Base-by-base conservation (phyloP, 202 grass and related monocot species). In the Setaria italica region DNA sequence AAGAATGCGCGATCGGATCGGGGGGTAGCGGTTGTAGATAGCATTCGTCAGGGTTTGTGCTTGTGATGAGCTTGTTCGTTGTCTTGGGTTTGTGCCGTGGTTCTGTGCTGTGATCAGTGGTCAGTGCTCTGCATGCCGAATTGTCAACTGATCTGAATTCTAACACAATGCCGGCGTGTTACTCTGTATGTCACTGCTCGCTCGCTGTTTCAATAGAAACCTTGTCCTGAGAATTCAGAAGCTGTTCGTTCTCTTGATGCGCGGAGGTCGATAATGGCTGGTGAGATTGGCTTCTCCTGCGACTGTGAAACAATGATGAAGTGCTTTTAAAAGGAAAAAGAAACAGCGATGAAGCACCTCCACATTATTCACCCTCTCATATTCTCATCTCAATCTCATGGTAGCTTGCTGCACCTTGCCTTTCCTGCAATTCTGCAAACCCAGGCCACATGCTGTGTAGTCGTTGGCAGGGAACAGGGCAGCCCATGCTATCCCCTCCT, bases 11-110 rank as follows among this genome's bases (percentile, higher is more conserved):
- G 21, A 83, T 65, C 30, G 45, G 70, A 67, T 70, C 45, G 70
- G 70, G 48, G 48, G 47, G 67, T 82, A 79, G 48, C 57, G 81
- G n/a, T 57, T 87, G 84, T 79, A 86, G 79, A 90, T 87, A 87
- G 46, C 48, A 42, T 74, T 69, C 74, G 48, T 86, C 37, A 32
- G 72, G 45, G 71, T 86, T 20, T 77, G 63, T 84, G 46, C 11
- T 37, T 68, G 16, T 70, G 21, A 49, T 34, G 20, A 64, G 6
- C 29, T 13, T 55, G 51, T 69, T 53, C 14, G 8, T 49, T 58
- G 34, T 71, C 32, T 12, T 12, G 35, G n/a, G 33, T 17, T 6
- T 50, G 59, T 55, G 82, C 69, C 32, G 65, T 80, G 13, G 57
- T 49, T 67, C 37, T 50, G 35, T 64, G 25, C 34, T 87, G 39